Evolutionary conservation across 306 rosid genomes (phyloP), one percentile per base, ranked within the genome.

Genomic region (Cucurbita maxima): DNA sequence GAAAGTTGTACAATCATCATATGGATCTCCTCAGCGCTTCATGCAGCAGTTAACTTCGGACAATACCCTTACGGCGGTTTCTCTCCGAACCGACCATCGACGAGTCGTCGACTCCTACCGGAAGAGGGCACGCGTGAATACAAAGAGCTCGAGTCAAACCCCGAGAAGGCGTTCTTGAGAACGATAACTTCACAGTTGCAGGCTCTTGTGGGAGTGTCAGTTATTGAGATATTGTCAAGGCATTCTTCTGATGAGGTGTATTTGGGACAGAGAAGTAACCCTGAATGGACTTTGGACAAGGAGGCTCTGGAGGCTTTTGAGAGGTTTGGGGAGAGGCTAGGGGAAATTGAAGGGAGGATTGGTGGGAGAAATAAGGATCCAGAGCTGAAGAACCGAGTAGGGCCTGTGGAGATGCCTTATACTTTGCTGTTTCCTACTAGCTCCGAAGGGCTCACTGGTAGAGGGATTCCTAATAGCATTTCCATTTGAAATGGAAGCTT

Each of bases 171-270:
- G 55, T 83, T 84, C 79, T 72, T 90, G 71, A 84, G 78, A 79
- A 86, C 85, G 58, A 79, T 90, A 16, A 74, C 89, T 13, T 72
- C 91, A 4, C 87, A 88, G 41, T 61, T 74, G 18, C 83, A 79
- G 70, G 78, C 85, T 14, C 80, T 90, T 3, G 76, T 85, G 47
- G 91, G 89, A 55, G 85, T 90, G 38, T 79, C 96, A 6, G 85
- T 86, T 20, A 79, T 90, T 30, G 96, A 90, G 45, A 82, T 90
- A 0, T 62, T 90, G 78, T 90, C 96, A 2, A 82, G 87, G 63
- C 96, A 90, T 75, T 85, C 96, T 11, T 80, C 91, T 48, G 96
- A 90, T 78, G 96, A 90, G 84, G 45, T 86, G 7, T 90, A 84
- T 75, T 87, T 90, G 22, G 93, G 93, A 50, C 77, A 88, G 70